Conservation (phyloP, 2,329 filamentous ascomycete species). For the Ceratocystis eucalypticola region DNA sequence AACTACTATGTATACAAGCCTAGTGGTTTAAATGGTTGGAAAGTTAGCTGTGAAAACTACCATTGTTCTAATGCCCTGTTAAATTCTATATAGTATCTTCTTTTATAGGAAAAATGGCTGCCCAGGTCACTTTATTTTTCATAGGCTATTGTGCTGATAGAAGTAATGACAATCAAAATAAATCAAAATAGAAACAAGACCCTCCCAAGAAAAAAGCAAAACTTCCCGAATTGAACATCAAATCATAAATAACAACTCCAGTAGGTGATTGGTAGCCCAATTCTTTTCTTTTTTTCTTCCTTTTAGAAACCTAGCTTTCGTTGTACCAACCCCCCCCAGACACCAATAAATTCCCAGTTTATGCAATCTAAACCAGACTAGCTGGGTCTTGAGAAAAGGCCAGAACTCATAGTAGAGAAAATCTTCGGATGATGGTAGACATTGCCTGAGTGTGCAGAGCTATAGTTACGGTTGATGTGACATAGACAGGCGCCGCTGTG, state of each 20-base stretch:
- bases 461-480: conserved; percentile 26
- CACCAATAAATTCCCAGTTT: background rate
- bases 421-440: conserved; percentile 10
- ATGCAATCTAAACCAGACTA: background rate
- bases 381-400: conserved; percentile 13
- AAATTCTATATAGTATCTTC: background rate
- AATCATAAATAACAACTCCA: no score
- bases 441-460: conserved; percentile 12
- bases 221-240: background rate
- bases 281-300: no score
- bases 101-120: no score
- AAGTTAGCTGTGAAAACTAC: background rate
- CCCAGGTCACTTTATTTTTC: no score
- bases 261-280: no score
- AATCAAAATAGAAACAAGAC: background rate
- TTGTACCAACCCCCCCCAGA: no score
- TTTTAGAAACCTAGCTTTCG: no score
- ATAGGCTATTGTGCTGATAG: no score
- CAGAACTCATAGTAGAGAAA: conserved; percentile 5
- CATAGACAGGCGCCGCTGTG: conserved; percentile 24
- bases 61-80: background rate
- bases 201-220: background rate
- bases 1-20: no score
- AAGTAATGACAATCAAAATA: background rate
- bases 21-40: no score